Evolutionary conservation across 2,329 filamentous ascomycete species (phyloP).

Genomic region (Epichloe bromicola): DNA sequence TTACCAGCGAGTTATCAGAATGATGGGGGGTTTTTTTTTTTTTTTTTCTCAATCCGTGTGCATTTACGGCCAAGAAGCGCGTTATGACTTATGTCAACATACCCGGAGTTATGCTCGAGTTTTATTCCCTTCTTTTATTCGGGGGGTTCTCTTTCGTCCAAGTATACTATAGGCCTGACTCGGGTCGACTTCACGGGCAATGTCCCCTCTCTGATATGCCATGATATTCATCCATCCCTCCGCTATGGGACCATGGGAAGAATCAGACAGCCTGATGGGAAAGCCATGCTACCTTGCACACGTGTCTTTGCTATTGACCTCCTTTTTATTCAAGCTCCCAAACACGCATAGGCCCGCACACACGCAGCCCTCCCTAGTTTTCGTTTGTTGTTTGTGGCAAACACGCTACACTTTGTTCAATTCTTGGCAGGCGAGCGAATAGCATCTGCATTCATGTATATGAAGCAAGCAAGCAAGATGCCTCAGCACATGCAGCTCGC

Average conservation of each 20-base stretch:
- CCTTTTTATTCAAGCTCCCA: not conserved
- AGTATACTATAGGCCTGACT: not conserved
- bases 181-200: too few species aligned
- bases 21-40: not conserved
- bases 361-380: not conserved
- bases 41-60: not conserved
- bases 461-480: not conserved
- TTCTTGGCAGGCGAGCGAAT: not conserved
- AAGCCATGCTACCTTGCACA: not conserved
- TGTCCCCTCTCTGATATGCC: too few species aligned
- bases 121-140: not conserved
- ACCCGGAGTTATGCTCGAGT: slow-evolving; percentile 1
- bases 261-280: not conserved
- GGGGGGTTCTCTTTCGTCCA: not conserved
- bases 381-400: not conserved
- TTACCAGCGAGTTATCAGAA: slow-evolving; percentile 50
- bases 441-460: not conserved
- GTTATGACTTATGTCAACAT: slow-evolving; percentile 7
- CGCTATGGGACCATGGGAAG: too few species aligned
- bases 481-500: not conserved
- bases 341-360: not conserved
- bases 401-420: not conserved
- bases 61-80: slow-evolving; percentile 1
- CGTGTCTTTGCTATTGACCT: not conserved
- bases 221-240: not conserved